phyloP scores from a whole-genome alignment of 2,329 filamentous ascomycete species.

The Paecilomyces fulvus region DNA sequence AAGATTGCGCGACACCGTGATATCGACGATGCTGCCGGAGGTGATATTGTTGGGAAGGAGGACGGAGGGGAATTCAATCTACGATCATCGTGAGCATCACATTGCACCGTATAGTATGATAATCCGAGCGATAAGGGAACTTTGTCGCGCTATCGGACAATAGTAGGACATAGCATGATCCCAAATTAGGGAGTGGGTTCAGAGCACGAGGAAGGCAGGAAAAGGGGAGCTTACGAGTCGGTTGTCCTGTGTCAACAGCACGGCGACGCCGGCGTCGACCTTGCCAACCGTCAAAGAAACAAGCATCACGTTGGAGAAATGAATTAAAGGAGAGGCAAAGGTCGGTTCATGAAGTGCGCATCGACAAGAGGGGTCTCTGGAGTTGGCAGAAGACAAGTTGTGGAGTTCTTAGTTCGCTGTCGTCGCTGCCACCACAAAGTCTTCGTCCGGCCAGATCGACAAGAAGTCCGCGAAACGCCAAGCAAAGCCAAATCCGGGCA shows the following conservation, averaged over 20 bases:
- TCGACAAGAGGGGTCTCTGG: not conserved
- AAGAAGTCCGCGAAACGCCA: not conserved
- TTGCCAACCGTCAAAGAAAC: conserved; percentile 98
- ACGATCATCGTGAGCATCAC: conserved; percentile 7
- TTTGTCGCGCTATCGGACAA: not conserved
- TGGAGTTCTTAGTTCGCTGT: not conserved
- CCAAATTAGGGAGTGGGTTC: not conserved
- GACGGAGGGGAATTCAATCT: conserved; percentile 99
- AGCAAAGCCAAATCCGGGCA: not conserved
- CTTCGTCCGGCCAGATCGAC: not conserved
- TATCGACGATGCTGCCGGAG: conserved; percentile 95
- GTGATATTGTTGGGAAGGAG: conserved; percentile 91
- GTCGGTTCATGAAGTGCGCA: conserved; percentile 1
- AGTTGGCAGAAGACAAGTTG: not conserved
- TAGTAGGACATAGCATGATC: conserved; percentile 1
- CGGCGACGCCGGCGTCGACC: conserved; percentile 96
- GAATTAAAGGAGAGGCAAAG: conserved; percentile 1
- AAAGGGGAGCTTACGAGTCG: conserved; percentile 58
- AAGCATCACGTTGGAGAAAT: conserved; percentile 58
- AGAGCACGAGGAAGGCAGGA: conserved; percentile 1
- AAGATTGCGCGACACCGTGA: conserved; percentile 83
- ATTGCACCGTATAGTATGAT: not conserved
- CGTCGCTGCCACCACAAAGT: not conserved
- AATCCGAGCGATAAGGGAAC: not conserved
- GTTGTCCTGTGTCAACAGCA: conserved; percentile 93